Evolutionary conservation across 306 rosid genomes (phyloP), one percentile per base, ranked within the genome.

Genomic region (Mimosa pudica): DNA sequence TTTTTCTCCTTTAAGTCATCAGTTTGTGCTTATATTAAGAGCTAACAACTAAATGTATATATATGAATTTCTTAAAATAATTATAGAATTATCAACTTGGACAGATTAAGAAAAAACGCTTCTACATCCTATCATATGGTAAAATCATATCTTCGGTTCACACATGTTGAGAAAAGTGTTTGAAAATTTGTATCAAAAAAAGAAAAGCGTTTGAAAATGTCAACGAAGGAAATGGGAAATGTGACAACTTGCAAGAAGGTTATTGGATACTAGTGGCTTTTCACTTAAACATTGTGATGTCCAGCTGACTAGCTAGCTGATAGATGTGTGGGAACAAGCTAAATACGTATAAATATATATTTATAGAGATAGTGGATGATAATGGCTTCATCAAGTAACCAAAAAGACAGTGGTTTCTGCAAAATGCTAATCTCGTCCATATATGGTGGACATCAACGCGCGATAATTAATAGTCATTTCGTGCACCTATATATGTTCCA

Each of bases 291-390:
- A 35, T 63, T n/a, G 70, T 74, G 70, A 8, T 54, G 58, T 20
- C 64, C 79, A 64, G 80, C 73, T 36, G 51, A 1, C 24, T 54
- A 45, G 12, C 64, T 70, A 64, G 80, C 73, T 36, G 51, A 1
- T 20, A 55, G 14, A 1, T 16, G 12, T 9, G 4, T 67, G 51
- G 16, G 46, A 17, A 13, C 17, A 14, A 16, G 33, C 41, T 20
- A 74, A 38, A 38, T 38, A 38, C 42, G 5, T 38, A 38, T 5
- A 38, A 3, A 38, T 5, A 38, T 5, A 38, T 38, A 38, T 38
- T 2, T n/a, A 41, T 10, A n/a, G 52, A 55, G 68, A n/a, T 10
- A 12, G 78, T 57, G 78, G 55, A 38, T 42, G 69, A 41, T 58
- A 30, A 5, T 35, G n/a, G 51, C 51, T 10, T 38, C 42, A 38